Evolutionary conservation across 2,329 filamentous ascomycete genomes (phyloP).

Genomic region (Myriosclerotinia duriaeana): DNA sequence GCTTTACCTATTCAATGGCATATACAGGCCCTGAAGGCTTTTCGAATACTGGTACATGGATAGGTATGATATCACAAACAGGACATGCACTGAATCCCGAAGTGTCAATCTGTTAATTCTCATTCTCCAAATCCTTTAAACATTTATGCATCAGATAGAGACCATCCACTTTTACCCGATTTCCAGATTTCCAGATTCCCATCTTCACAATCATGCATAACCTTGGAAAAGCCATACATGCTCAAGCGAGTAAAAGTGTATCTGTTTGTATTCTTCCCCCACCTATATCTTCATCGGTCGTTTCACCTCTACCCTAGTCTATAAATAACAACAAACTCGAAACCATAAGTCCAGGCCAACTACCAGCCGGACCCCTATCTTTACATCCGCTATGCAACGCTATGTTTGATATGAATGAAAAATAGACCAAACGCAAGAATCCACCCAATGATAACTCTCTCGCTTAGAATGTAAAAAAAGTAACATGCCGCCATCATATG

Average conservation of each 20-base stretch:
- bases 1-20: too few relatives aligned
- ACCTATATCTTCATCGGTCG: not conserved
- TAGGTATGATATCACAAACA: too few relatives aligned
- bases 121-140: not conserved
- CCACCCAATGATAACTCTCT: not conserved
- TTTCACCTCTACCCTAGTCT: not conserved
- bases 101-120: not conserved
- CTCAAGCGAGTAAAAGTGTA: not conserved
- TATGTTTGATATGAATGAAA: constrained; percentile 5
- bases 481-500: constrained; percentile 11
- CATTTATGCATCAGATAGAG: too few relatives aligned
- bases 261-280: constrained; percentile 8
- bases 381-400: constrained; percentile 20
- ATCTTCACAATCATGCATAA: not conserved
- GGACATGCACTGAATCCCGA: too few relatives aligned
- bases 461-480: constrained; percentile 1
- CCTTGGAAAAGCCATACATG: too few relatives aligned
- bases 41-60: too few relatives aligned
- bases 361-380: not conserved
- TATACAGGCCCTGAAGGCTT: too few relatives aligned
- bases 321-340: constrained; percentile 3
- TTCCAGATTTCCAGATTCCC: too few relatives aligned
- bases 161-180: not conserved
- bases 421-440: not conserved
- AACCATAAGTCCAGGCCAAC: not conserved